phyloP scores from a whole-genome alignment of 2,329 filamentous ascomycete genomes.

The Ophiostoma tasmaniense region DNA sequence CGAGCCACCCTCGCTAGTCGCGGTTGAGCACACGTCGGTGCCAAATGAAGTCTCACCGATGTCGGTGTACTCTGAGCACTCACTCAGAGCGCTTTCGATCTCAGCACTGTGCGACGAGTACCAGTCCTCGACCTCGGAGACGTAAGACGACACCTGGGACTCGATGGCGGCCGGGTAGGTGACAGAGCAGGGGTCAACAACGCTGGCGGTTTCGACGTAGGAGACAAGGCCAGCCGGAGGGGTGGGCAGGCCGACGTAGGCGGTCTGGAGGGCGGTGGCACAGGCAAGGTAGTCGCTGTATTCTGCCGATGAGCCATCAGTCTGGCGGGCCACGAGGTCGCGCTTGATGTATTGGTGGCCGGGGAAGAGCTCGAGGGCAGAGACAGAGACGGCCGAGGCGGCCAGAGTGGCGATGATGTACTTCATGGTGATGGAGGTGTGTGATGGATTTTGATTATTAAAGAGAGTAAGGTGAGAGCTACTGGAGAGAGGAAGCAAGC shows the following conservation, averaged over 20 bases:
- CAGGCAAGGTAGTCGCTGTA: slow-evolving; percentile 16
- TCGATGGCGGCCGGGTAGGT: slow-evolving; percentile 17
- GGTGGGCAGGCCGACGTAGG: slow-evolving; percentile 23
- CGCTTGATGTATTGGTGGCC: slow-evolving; percentile 17
- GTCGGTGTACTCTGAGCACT: slow-evolving; percentile 23
- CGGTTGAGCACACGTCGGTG: not conserved
- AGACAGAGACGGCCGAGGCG: slow-evolving; percentile 21
- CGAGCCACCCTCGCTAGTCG: not conserved
- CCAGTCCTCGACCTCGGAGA: slow-evolving; percentile 23
- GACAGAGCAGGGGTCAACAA: not conserved
- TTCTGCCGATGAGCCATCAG: slow-evolving; percentile 14
- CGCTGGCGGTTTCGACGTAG: slow-evolving; percentile 15
- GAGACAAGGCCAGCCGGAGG: slow-evolving; percentile 21
- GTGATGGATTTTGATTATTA: not conserved
- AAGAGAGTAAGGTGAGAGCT: not conserved
- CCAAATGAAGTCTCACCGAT: not conserved
- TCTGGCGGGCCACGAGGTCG: slow-evolving; percentile 23
- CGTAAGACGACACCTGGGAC: slow-evolving; percentile 21
- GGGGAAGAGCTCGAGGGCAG: slow-evolving; percentile 19
- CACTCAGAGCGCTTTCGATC: slow-evolving; percentile 21
- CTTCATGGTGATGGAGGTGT: not conserved
- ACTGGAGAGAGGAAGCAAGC: not conserved
- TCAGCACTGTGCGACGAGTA: slow-evolving; percentile 21
- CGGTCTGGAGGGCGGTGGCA: slow-evolving; percentile 18
- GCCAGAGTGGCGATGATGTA: slow-evolving; percentile 17